Base-by-base conservation (phyloP, 352 stramenopile genomes). In the Blastocystis hominis region DNA sequence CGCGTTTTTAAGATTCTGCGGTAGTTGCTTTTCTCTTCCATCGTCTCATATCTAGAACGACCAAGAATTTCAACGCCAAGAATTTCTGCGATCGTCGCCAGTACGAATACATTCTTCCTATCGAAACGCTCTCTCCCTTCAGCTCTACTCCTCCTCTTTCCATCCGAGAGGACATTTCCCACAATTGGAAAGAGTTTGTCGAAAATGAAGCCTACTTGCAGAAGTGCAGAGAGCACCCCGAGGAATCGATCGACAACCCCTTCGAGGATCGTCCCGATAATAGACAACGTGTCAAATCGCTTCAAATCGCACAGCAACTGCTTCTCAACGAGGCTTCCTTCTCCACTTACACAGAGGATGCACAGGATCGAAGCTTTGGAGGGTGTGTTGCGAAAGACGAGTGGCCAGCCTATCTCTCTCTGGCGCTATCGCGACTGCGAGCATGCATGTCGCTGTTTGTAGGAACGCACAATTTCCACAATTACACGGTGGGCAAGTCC, bases 391-490 rank as follows among this genome's bases (percentile, higher is more conserved):
- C 64, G n/a, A 54, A 42, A 62, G 79, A 70, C 20, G 34, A 84
- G 34, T 84, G 72, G 63, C 61, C 79, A 3, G n/a, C 7, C 20
- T 46, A 56, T 38, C 46, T 61, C 9, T 42, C 44, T 10, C 30
- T 40, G 2, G 59, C 61, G 0, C 10, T 68, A 1, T 53, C 68
- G 15, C 69, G 87, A 34, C 88, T 96, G 7, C 91, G 93, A 50
- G 79, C 80, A 9, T 91, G 91, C 46, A 89, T 96, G 40, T 89
- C 90, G 20, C 70, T 91, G 59, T 96, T 92, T 72, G 91, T 93
- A 55, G 93, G 93, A 47, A 95, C 93, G n/a, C 92, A 95, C 90
- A 95, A 95, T 88, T 96, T 95, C 76, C 93, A 96, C 91, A 96
- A 96, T 89, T 96, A 95, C 68, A 96, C 93, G 62, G 94, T 93